These are phyloP conservation scores for Globisporangium emineosum DNA, from an alignment of 352 stramenopile species.

Conservation along the genomic window DNA sequence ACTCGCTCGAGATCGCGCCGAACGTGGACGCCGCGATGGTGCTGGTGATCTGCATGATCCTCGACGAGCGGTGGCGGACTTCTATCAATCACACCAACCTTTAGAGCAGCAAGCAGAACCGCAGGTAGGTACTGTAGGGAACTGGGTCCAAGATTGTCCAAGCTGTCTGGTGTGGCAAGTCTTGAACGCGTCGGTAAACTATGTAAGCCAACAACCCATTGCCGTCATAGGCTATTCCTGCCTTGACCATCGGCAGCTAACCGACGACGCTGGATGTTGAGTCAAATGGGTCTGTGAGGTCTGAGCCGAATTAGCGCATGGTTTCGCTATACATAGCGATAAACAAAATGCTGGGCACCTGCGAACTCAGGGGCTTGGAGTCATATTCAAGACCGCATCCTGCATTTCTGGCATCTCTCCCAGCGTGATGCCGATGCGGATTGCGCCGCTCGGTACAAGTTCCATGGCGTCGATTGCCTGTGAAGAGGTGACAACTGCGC, in stretches of 20 bases:
- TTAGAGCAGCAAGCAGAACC: not conserved
- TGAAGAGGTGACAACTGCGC: not conserved
- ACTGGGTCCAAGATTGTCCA: not conserved
- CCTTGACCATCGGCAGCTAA: too few species aligned
- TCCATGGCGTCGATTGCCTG: not conserved
- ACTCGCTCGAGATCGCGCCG: conserved; percentile 17
- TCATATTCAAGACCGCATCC: too few species aligned
- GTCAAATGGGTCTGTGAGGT: too few species aligned
- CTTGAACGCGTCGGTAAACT: not conserved
- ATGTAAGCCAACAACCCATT: not conserved
- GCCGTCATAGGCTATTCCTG: not conserved
- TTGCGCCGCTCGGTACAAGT: not conserved
- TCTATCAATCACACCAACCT: not conserved
- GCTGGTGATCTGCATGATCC: conserved; percentile 17
- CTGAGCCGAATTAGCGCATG: too few species aligned
- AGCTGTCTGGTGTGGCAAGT: not conserved
- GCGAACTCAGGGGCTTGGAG: too few species aligned
- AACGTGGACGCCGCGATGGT: conserved; percentile 21
- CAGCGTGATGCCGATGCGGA: not conserved
- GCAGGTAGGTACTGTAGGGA: not conserved
- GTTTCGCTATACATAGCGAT: too few species aligned
- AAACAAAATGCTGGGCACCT: too few species aligned
- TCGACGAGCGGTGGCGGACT: conserved; percentile 17
- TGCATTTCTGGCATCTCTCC: too few species aligned
- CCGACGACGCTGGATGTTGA: too few species aligned